Base-by-base conservation (phyloP, 495 filamentous ascomycete genomes). In the Xylaria acuta region DNA sequence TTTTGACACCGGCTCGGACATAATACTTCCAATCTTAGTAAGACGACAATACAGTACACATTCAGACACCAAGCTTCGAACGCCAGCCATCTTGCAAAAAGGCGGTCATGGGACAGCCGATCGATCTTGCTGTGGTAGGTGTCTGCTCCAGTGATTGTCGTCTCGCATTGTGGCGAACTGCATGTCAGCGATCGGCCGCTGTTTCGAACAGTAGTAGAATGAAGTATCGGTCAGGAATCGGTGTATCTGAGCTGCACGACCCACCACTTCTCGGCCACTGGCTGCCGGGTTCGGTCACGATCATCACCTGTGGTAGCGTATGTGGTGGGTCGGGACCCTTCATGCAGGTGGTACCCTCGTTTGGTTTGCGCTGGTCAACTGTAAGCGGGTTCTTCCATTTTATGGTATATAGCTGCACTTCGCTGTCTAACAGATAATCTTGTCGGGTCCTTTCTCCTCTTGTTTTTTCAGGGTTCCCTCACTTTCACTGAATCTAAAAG, bases 281-380 rank as follows among this genome's bases (percentile, higher is more conserved):
- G 66, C 53, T n/a, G 67, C 53, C 67, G 32, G 54, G 67, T 38
- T 69, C 22, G 54, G 54, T 62, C 67, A 69, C 54, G 67, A 69
- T 69, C 41, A 53, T 38, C 41, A 36, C 7, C 43, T 32, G 64
- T 66, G 43, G 43, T 66, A 53, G 41, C 27, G 41, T 16, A 66
- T 0, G 1, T 32, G 38, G 38, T 47, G 64, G 64, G 27, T 43
- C 27, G 32, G 22, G 64, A 66, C 64, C 64, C 64, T 51, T 38
- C 38, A 40, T 53, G 64, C 64, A 66, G 40, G 43, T 49, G 30
- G 30, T 66, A n/a, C 25, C 43, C 2, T 22, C 43, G 38, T 25
- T n/a, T 22, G 38, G 38, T 7, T 38, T 38, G 36, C 3, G n/a
- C 59, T 20, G 36, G 34, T 32, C 30, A 2, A 59, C n/a, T 9